These are phyloP conservation scores for Aspergillus persii DNA, from an alignment of 2,329 filamentous ascomycete genomes.

Conservation along the genomic window DNA sequence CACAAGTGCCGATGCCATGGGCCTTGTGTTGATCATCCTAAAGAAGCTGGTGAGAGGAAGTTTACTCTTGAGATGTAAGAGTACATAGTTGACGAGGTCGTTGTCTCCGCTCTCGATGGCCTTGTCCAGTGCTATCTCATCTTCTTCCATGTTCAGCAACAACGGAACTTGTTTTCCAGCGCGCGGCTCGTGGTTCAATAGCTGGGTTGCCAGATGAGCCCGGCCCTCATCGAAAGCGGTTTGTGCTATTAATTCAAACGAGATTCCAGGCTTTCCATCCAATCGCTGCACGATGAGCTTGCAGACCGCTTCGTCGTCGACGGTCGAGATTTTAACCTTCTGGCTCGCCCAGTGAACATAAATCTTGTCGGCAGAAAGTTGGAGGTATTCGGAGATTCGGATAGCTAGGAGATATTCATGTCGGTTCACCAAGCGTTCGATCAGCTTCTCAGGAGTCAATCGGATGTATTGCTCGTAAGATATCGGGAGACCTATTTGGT, in stretches of 20 bases:
- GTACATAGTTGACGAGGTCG: conserved; percentile 85
- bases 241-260: conserved; percentile 89
- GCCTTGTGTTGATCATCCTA: conserved; percentile 79
- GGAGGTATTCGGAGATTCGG: conserved; percentile 81
- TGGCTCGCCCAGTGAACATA: conserved; percentile 97
- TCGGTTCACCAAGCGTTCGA: conserved; percentile 79
- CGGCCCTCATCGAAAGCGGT: conserved; percentile 94
- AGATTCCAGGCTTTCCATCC: conserved; percentile 84
- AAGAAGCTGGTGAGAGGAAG: conserved; percentile 90
- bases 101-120: conserved; percentile 94
- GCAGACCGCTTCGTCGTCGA: conserved; percentile 86
- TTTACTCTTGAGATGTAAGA: conserved; percentile 85
- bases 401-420: conserved; percentile 90
- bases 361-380: conserved; percentile 80
- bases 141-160: conserved; percentile 91
- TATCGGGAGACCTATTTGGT: conserved; percentile 82
- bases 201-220: conserved; percentile 79
- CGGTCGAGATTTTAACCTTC: conserved; percentile 81
- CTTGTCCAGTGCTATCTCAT: conserved; percentile 91
- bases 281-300: conserved; percentile 82
- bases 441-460: conserved; percentile 83
- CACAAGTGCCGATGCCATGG: conserved; percentile 82
- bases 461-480: conserved; percentile 93
- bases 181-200: conserved; percentile 89
- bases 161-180: conserved; percentile 95